Base-by-base conservation (phyloP, 2,329 filamentous ascomycete species). In the Albifimbria verrucaria region DNA sequence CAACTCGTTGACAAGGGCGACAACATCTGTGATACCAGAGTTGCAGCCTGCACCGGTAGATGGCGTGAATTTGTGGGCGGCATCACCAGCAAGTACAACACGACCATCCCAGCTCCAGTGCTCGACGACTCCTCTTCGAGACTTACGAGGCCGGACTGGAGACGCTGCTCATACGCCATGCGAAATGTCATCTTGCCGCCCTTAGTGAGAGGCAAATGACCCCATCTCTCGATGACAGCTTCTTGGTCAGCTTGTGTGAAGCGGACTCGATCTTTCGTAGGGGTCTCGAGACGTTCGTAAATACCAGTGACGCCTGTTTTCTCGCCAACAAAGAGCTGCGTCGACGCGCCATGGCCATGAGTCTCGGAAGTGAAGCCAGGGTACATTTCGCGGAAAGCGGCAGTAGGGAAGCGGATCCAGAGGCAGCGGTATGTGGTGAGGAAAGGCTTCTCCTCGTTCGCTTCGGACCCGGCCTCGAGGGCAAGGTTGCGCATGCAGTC, bases 61-160 rank as follows among this genome's bases (percentile, higher is more conserved):
- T 0, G 72, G 69, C 0, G 70, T 72, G 49, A 68, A 67, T 41
- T 73, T 74, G 52, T 74, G 72, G 1, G 62, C 64, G 0, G 72
- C 58, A 41, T 75, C 72, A 0, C 72, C 72, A 0, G 58, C 64
- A 1, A 75, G 65, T 1, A 69, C 69, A 7, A 74, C 56, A 1
- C 68, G 59, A 2, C 70, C 67, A 7, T 57, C 62, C 55, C 60
- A 65, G 51, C 64, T 69, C 72, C 70, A 74, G 44, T 70, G 58
- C 10, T 57, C 47, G 10, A 70, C 59, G 2, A 73, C 60, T 0
- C 72, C 46, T 75, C 72, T 18, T 72, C 69, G 1, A 75, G 57
- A 36, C 66, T 65, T 0, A 66, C 62, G 18, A 72, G 56, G 3
- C 68, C 69, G 1, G 59, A 59, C 3, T 59, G 55, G 9, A 58